Conservation (phyloP, 306 rosid species). For the Quillaja saponaria region DNA sequence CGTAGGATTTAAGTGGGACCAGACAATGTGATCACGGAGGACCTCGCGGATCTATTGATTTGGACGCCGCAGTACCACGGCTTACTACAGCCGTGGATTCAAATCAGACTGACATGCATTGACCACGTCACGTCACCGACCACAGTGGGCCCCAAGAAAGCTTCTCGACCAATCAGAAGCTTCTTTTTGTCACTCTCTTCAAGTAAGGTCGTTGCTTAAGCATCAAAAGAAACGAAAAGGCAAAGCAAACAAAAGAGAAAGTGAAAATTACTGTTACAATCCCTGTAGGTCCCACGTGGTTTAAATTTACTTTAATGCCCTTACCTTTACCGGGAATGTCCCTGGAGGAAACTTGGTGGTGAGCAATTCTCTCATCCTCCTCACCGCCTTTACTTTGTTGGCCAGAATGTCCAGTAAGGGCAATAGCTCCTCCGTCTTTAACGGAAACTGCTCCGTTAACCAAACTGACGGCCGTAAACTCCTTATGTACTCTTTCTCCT, state of each 20-base stretch:
- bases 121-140: conserved; percentile 33
- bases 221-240: conserved; percentile 42
- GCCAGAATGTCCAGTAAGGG: conserved; percentile 91
- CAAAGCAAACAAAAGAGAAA: neutral
- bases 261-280: neutral
- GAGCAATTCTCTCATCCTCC: conserved; percentile 89
- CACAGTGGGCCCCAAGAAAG: conserved; percentile 23
- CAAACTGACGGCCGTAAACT: conserved; percentile 89
- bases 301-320: conserved; percentile 22
- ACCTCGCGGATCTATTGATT: too few relatives aligned
- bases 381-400: conserved; percentile 86
- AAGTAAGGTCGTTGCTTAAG: conserved; percentile 24
- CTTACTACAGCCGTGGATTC: conserved; percentile 22
- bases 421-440: conserved; percentile 85
- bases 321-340: conserved; percentile 91
- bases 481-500: conserved; percentile 81
- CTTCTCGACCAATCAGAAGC: conserved; percentile 33
- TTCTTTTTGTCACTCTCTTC: conserved; percentile 20
- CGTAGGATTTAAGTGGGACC: too few relatives aligned
- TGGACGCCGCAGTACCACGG: too few relatives aligned
- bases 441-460: conserved; percentile 93
- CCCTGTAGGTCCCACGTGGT: neutral
- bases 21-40: too few relatives aligned
- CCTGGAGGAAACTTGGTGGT: conserved; percentile 97
- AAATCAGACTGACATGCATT: neutral